A percentile compares a stretch with the other conserved stretches of the same genome.
phyloP scores from a whole-genome alignment of 352 stramenopile species.

The Phytophthora pini region DNA sequence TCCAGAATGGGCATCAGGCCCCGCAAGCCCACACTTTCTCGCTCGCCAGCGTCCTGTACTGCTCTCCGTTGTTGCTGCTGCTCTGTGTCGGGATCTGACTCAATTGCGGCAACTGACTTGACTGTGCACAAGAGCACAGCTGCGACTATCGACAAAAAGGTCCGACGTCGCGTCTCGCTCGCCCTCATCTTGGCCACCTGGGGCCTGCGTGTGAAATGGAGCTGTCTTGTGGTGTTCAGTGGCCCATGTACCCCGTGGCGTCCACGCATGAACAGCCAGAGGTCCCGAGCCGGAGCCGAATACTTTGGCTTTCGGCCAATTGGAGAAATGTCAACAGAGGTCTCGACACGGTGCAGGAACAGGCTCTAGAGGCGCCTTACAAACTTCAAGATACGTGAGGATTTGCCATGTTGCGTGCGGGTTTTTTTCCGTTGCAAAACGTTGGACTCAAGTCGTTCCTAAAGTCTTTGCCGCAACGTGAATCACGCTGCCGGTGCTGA shows the following conservation, averaged over 20 bases:
- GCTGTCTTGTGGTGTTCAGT: not conserved
- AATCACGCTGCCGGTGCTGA: not conserved
- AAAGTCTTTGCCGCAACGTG: too few species aligned
- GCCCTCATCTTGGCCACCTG: slow-evolving; percentile 8
- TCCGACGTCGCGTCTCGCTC: slow-evolving; percentile 13
- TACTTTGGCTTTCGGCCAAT: slow-evolving; percentile 18
- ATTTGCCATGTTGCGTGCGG: not conserved
- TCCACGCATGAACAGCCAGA: slow-evolving; percentile 6
- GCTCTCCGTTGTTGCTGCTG: slow-evolving; percentile 8
- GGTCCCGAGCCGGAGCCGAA: not conserved
- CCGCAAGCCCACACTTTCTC: slow-evolving; percentile 6
- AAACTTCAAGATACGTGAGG: slow-evolving; percentile 5
- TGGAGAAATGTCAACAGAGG: slow-evolving; percentile 9
- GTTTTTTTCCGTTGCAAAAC: slow-evolving; percentile 3
- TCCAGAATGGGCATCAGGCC: slow-evolving; percentile 35
- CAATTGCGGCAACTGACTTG: slow-evolving; percentile 2
- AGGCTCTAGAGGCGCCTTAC: slow-evolving; percentile 5
- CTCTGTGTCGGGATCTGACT: slow-evolving; percentile 5
- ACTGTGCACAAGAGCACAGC: slow-evolving; percentile 16
- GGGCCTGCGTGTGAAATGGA: not conserved
- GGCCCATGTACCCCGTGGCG: slow-evolving; percentile 14
- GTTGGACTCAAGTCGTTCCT: slow-evolving; percentile 9
- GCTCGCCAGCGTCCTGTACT: slow-evolving; percentile 1
- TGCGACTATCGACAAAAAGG: slow-evolving; percentile 21
- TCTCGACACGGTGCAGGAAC: slow-evolving; percentile 2